A percentile compares a stretch with the other conserved stretches of the same genome.
These are phyloP conservation scores for Phytopythium ostracodes DNA, from an alignment of 352 stramenopile species.

Conservation along the genomic window DNA sequence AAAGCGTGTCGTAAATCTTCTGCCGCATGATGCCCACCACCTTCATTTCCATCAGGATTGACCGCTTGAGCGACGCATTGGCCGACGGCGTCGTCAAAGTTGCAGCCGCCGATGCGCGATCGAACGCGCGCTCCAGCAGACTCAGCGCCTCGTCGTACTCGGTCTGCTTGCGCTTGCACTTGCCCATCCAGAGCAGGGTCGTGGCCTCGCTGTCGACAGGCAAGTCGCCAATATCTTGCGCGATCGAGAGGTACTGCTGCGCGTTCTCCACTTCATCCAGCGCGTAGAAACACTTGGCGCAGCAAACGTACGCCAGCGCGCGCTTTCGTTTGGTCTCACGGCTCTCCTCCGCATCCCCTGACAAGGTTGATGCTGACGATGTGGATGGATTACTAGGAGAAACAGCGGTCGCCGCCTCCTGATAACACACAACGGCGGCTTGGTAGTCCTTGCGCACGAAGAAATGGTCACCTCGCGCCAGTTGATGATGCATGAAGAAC, in stretches of 20 bases:
- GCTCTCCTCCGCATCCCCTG: conserved; percentile 21
- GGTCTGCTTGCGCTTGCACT: conserved; percentile 55
- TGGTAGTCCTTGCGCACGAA: conserved; percentile 62
- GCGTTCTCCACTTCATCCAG: conserved; percentile 44
- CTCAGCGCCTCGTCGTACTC: conserved; percentile 40
- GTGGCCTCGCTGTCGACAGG: conserved; percentile 40
- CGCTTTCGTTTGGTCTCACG: conserved; percentile 34
- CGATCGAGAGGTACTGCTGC: conserved; percentile 36
- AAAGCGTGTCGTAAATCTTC: conserved; percentile 40
- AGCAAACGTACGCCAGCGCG: conserved; percentile 41
- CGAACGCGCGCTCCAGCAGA: conserved; percentile 47
- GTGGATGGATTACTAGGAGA: background rate
- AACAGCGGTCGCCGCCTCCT: conserved; percentile 32
- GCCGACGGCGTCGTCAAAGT: conserved; percentile 28
- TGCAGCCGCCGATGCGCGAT: conserved; percentile 40
- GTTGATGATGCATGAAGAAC: conserved; percentile 54
- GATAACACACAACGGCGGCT: conserved; percentile 43
- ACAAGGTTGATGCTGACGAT: background rate
- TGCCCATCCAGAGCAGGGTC: conserved; percentile 57
- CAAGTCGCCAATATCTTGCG: conserved; percentile 25
- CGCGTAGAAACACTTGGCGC: conserved; percentile 62
- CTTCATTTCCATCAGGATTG: conserved; percentile 64
- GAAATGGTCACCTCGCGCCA: conserved; percentile 50
- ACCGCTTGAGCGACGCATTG: conserved; percentile 35
- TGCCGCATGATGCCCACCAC: conserved; percentile 44